Conservation (phyloP, 345 rosid genomes). For the Gossypium turneri region DNA sequence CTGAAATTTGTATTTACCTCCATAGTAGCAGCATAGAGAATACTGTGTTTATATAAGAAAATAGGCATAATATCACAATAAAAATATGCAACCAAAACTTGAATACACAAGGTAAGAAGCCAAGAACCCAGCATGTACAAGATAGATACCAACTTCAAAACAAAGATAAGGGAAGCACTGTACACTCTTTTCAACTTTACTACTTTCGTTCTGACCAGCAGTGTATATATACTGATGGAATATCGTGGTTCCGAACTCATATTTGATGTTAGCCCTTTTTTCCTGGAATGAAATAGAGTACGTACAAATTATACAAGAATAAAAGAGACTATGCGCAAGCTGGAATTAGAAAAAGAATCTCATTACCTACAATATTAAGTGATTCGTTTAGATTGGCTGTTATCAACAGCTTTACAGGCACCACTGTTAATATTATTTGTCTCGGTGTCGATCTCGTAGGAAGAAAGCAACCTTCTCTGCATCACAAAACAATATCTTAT, state of each 20-base stretch:
- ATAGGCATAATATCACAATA: not conserved
- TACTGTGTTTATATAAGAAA: not conserved
- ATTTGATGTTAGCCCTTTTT: not conserved
- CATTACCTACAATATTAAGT: slow-evolving; percentile 27
- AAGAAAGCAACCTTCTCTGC: slow-evolving; percentile 83
- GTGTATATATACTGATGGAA: not conserved
- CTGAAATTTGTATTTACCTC: not conserved
- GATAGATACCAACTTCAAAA: not conserved
- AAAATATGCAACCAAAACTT: not conserved
- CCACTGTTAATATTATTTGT: slow-evolving; percentile 21
- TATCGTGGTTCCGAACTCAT: not conserved
- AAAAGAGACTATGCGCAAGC: not conserved
- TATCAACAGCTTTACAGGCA: slow-evolving; percentile 24
- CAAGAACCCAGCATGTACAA: not conserved
- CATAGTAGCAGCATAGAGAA: not conserved
- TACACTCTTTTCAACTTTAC: not conserved
- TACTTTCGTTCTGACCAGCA: not conserved
- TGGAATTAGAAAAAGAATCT: not conserved
- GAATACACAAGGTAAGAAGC: not conserved
- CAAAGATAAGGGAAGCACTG: not conserved
- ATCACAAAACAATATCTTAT: slow-evolving; percentile 11
- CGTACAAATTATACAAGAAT: not conserved
- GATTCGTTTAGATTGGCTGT: slow-evolving; percentile 31
- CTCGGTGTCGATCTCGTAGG: slow-evolving; percentile 51
- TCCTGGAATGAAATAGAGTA: not conserved